These are phyloP conservation scores for Crotalaria pallida DNA, from an alignment of 306 rosid species.

Conservation along the genomic window DNA sequence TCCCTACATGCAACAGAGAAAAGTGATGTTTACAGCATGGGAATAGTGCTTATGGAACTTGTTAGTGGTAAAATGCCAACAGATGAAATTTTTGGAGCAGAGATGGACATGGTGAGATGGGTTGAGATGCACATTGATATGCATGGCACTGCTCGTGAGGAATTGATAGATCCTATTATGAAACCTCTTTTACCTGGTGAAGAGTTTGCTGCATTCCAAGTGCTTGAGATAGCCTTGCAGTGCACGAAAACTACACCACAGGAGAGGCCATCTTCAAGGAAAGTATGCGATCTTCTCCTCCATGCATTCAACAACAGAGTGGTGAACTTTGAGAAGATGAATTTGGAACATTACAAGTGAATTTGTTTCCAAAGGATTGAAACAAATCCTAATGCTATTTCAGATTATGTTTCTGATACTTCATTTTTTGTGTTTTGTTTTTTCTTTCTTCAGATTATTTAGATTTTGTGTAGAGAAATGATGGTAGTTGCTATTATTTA, in stretches of 20 bases:
- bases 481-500: background rate
- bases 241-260: conserved; percentile 76
- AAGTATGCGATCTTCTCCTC: conserved; percentile 65
- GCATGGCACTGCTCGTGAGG: conserved; percentile 44
- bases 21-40: conserved; percentile 94
- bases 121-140: conserved; percentile 49
- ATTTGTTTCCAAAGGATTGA: conserved; percentile 5
- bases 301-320: conserved; percentile 50
- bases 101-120: conserved; percentile 98
- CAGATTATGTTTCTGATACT: background rate
- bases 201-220: conserved; percentile 62
- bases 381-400: background rate
- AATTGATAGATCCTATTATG: conserved; percentile 59
- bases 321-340: conserved; percentile 43
- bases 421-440: background rate
- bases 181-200: conserved; percentile 53
- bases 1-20: conserved; percentile 80
- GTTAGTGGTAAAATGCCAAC: conserved; percentile 92
- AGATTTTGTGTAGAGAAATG: background rate
- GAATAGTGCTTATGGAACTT: conserved; percentile 86
- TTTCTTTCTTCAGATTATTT: background rate
- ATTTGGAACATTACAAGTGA: conserved; percentile 18
- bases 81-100: conserved; percentile 55
- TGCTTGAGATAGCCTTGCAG: conserved; percentile 82
- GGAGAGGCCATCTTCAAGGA: conserved; percentile 78